Base-by-base conservation (phyloP, 192 early-diverging fungal species). In the Entophlyctis luteolus region DNA sequence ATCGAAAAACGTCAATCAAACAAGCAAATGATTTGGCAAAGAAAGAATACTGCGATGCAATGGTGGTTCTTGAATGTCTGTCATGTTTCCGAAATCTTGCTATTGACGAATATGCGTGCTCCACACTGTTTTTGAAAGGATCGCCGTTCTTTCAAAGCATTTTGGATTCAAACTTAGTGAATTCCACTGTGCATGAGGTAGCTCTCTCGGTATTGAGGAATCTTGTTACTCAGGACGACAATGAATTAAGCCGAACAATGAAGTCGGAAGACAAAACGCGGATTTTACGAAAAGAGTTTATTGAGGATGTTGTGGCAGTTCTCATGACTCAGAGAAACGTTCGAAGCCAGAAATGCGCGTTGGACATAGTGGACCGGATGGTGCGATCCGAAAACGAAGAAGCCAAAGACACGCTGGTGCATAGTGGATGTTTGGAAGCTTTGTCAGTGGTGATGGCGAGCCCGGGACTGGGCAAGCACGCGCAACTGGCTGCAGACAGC, bases 401-500 rank as follows among this genome's bases (percentile, higher is more conserved):
- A 14, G 34, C 22, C 20, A 54, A 54, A 27, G 4, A 53, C 5
- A 38, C 50, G 10, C 53, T 67, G 35, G 5, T 67, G 33, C 53
- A 67, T 55, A 54, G 18, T 18, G 65, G 65, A n/a, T 67, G 65
- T 39, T 54, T 67, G 6, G 14, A 28, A 10, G 65, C 65, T 28
- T 42, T 67, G 2, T 29, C 57, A 35, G 36, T 67, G 12, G 35
- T 42, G 1, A 67, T 67, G 65, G 42, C 38, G 36, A 18, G 22
- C 12, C 2, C 53, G 18, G 8, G 6, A 8, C 27, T 34, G 10
- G 39, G 28, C 47, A 12, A 27, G 10, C 6, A 35, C 33, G 29
- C 37, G 39, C 39, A 60, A 32, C 39, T 28, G 25, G 58, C 58
- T 16, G 58, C 39, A 46, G 14, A 45, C 6, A 28, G 58, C 32